phyloP scores from a whole-genome alignment of 352 stramenopile genomes.

The Phytophthora multivora region DNA sequence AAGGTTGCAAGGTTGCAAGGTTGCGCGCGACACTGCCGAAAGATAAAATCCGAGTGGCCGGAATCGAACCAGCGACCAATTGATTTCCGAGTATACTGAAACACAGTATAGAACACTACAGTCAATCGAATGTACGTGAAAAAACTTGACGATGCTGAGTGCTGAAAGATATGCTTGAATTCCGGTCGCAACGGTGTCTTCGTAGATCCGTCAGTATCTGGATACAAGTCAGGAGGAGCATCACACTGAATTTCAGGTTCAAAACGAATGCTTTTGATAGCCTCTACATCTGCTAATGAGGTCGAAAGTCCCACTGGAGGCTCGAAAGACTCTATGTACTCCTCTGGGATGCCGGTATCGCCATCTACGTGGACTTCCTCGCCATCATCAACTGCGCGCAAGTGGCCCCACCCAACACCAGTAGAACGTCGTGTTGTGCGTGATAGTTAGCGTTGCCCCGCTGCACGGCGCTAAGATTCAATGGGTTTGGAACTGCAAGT shows the following conservation, averaged over 20 bases:
- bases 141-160: slow-evolving; percentile 25
- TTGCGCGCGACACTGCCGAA: not conserved
- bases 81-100: not conserved
- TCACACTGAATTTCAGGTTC: not conserved
- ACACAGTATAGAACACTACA: not conserved
- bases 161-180: slow-evolving; percentile 23
- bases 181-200: slow-evolving; percentile 1
- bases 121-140: slow-evolving; percentile 19
- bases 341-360: not conserved
- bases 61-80: not conserved
- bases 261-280: slow-evolving; percentile 12
- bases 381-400: slow-evolving; percentile 8
- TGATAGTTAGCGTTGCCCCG: slow-evolving; percentile 6
- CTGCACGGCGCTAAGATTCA: not conserved
- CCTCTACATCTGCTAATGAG: not conserved
- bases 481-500: slow-evolving; percentile 9
- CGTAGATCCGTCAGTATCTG: slow-evolving; percentile 8
- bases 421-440: not conserved
- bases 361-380: not conserved
- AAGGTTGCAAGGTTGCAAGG: too few relatives aligned
- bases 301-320: not conserved
- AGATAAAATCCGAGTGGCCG: not conserved
- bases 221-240: not conserved
- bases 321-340: slow-evolving; percentile 4
- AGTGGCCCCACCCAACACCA: not conserved